Conservation (phyloP, 495 filamentous ascomycete species). For the Aspergillus ellipticus region DNA sequence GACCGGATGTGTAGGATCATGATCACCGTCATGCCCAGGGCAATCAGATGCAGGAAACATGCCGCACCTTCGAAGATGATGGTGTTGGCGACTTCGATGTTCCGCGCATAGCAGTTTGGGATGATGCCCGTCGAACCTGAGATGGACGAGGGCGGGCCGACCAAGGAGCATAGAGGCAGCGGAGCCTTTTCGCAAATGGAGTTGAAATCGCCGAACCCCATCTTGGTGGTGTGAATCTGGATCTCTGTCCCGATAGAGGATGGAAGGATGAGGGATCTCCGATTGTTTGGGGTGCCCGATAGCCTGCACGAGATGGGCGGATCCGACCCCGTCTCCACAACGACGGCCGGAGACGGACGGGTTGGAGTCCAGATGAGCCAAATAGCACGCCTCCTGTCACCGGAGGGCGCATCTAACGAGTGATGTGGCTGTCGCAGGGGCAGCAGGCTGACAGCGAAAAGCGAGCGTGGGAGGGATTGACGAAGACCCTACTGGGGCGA, state of each 20-base stretch:
- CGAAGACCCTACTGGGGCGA: background rate
- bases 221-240: slow-evolving; percentile 25
- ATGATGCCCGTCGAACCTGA: slow-evolving; percentile 74
- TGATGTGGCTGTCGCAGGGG: slow-evolving; percentile 1
- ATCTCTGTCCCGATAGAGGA: background rate
- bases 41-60: slow-evolving; percentile 87
- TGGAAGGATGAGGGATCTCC: background rate
- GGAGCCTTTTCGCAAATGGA: slow-evolving; percentile 80
- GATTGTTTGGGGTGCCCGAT: slow-evolving; percentile 8
- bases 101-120: slow-evolving; percentile 87
- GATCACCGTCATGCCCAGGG: slow-evolving; percentile 85
- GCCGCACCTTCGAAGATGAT: slow-evolving; percentile 95
- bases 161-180: slow-evolving; percentile 81
- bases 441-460: background rate
- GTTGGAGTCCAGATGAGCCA: slow-evolving; percentile 4
- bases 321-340: slow-evolving; percentile 20
- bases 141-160: slow-evolving; percentile 64
- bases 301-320: slow-evolving; percentile 12
- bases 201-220: slow-evolving; percentile 89
- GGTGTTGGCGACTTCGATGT: slow-evolving; percentile 94
- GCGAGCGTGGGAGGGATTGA: background rate
- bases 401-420: slow-evolving; percentile 11
- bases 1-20: slow-evolving; percentile 96
- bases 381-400: slow-evolving; percentile 6
- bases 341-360: slow-evolving; percentile 10